These are phyloP conservation scores for Suillus hirtellus DNA, from an alignment of 768 basidiomycete species.

Conservation along the genomic window DNA sequence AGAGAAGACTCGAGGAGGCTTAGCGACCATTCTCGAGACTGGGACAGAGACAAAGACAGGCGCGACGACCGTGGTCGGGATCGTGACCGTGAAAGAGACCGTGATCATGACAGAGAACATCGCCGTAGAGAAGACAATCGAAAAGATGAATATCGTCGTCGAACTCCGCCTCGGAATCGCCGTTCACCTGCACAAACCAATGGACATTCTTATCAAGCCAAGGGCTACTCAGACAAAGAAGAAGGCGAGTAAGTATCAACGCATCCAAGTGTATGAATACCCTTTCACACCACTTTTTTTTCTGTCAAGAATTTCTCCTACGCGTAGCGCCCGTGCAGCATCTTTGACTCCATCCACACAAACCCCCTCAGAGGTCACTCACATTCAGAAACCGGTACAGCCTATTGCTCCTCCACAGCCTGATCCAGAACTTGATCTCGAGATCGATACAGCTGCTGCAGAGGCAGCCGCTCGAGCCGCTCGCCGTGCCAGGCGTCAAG, in stretches of 20 bases:
- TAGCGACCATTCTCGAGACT: constrained; percentile 29
- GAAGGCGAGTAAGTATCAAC: constrained; percentile 87
- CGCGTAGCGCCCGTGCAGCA: constrained; percentile 31
- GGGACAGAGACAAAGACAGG: constrained; percentile 25
- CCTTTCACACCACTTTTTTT: constrained; percentile 16
- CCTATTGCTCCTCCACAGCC: constrained; percentile 27
- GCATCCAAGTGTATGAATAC: not conserved
- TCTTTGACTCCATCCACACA: constrained; percentile 29
- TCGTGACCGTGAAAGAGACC: constrained; percentile 30
- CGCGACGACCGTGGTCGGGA: constrained; percentile 27
- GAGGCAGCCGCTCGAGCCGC: constrained; percentile 66
- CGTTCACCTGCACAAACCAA: constrained; percentile 18
- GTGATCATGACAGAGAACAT: constrained; percentile 24
- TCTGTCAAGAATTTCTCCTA: constrained; percentile 63
- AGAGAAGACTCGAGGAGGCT: constrained; percentile 39
- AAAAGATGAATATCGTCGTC: constrained; percentile 30
- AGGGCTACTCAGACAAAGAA: constrained; percentile 65
- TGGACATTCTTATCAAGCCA: constrained; percentile 23
- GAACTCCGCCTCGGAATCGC: constrained; percentile 18
- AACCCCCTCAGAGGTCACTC: constrained; percentile 20
- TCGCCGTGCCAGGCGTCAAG: constrained; percentile 69
- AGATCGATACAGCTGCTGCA: constrained; percentile 49
- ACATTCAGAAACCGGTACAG: constrained; percentile 14
- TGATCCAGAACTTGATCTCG: constrained; percentile 51
- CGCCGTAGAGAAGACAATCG: constrained; percentile 32